These are phyloP conservation scores for Botrytis sinoallii DNA, from an alignment of 2,329 filamentous ascomycete species.

Conservation along the genomic window DNA sequence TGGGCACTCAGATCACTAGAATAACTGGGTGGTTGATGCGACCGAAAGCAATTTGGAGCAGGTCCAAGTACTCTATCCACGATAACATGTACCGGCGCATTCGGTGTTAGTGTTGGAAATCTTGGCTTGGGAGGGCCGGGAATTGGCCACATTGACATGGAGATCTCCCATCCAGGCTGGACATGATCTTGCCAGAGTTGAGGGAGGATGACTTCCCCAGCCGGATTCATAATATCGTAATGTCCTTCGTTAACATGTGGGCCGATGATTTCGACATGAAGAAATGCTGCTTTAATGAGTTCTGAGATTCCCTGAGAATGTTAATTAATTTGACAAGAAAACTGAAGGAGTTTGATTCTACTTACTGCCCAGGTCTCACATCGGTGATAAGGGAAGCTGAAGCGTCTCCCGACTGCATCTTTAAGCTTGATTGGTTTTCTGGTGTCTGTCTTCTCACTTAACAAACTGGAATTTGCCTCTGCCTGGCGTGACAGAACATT, in stretches of 20 bases:
- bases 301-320: conserved; percentile 76
- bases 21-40: not conserved
- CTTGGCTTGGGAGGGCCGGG: conserved; percentile 60
- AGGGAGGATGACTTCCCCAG: conserved; percentile 79
- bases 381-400: conserved; percentile 84
- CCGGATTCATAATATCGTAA: conserved; percentile 75
- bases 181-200: conserved; percentile 78
- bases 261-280: conserved; percentile 73
- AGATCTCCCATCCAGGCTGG: conserved; percentile 71
- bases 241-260: conserved; percentile 74
- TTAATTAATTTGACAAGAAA: conserved; percentile 30
- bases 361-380: conserved; percentile 81
- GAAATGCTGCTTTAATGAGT: conserved; percentile 78
- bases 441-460: not conserved
- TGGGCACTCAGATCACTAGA: not conserved
- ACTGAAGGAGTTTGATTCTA: conserved; percentile 25
- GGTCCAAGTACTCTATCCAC: conserved; percentile 3
- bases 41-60: not conserved
- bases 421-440: conserved; percentile 68
- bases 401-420: conserved; percentile 86
- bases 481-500: not conserved
- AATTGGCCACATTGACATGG: conserved; percentile 66
- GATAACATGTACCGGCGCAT: conserved; percentile 2
- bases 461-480: not conserved
- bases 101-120: conserved; percentile 55